Conservation (phyloP, 306 rosid species). For the Begonia fuchsioides region DNA sequence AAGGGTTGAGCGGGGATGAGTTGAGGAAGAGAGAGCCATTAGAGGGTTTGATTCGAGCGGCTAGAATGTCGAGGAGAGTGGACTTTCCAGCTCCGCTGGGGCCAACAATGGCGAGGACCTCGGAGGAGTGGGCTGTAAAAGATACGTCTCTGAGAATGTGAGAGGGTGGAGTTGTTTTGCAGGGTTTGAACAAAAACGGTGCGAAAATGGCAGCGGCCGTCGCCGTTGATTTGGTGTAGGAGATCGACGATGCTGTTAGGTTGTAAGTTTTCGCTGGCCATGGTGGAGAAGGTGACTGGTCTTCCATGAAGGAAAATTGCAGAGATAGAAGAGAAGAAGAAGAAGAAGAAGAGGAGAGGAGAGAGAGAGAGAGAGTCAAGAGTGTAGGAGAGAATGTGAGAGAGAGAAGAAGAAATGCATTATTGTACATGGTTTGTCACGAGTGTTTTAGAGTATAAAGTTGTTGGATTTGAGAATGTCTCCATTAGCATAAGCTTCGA, state of each 20-base stretch:
- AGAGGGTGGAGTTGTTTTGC: slow-evolving; percentile 31
- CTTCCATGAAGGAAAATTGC: slow-evolving; percentile 26
- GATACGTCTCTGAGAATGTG: slow-evolving; percentile 58
- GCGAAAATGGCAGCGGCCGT: slow-evolving; percentile 10
- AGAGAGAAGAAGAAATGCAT: too few species aligned
- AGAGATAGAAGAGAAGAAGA: background rate
- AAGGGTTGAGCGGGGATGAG: slow-evolving; percentile 53
- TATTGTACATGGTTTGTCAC: too few species aligned
- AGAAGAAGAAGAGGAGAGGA: too few species aligned
- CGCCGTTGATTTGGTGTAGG: slow-evolving; percentile 53
- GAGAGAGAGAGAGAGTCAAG: too few species aligned
- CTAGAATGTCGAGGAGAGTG: slow-evolving; percentile 76
- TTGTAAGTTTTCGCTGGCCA: slow-evolving; percentile 31
- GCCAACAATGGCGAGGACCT: slow-evolving; percentile 80
- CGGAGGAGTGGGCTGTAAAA: slow-evolving; percentile 52
- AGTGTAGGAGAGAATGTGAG: too few species aligned
- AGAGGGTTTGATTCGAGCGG: slow-evolving; percentile 56
- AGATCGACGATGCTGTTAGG: slow-evolving; percentile 57
- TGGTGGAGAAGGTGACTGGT: slow-evolving; percentile 13
- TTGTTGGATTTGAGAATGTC: too few species aligned
- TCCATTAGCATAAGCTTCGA: too few species aligned
- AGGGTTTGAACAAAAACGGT: slow-evolving; percentile 36
- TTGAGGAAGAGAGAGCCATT: slow-evolving; percentile 50
- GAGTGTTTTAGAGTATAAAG: too few species aligned
- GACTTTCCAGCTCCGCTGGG: slow-evolving; percentile 97